Evolutionary conservation across 2,329 filamentous ascomycete species (phyloP).

Genomic region (Xylaria sp.): DNA sequence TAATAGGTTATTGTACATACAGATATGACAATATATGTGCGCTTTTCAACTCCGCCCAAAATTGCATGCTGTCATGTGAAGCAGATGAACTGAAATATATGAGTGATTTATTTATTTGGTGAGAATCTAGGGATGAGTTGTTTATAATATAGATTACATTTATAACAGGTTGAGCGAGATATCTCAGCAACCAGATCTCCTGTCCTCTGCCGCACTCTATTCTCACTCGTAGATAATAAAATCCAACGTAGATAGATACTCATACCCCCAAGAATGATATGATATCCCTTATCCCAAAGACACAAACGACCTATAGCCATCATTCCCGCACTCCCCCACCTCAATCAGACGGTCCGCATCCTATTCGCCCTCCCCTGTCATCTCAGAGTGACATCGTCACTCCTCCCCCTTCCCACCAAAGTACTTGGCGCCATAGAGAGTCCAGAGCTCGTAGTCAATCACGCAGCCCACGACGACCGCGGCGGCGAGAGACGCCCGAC

Average conservation of each 20-base stretch:
- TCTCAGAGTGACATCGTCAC: not conserved
- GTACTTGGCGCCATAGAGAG: conserved; percentile 29
- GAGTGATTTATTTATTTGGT: not conserved
- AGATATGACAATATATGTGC: conserved; percentile 16
- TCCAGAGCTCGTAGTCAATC: conserved; percentile 37
- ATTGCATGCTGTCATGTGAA: not conserved
- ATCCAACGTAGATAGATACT: too few species aligned
- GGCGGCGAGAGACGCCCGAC: conserved; percentile 23
- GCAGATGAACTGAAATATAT: not conserved
- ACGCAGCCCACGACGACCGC: conserved; percentile 13
- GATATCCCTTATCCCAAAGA: too few species aligned
- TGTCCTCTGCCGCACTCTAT: not conserved
- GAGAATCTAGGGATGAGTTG: not conserved
- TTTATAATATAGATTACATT: not conserved
- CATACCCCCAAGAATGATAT: too few species aligned
- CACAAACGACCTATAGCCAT: not conserved
- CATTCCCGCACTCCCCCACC: not conserved
- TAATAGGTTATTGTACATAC: conserved; percentile 6
- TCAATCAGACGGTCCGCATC: too few species aligned
- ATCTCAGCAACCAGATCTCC: not conserved
- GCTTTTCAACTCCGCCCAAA: not conserved
- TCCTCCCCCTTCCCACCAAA: conserved; percentile 17
- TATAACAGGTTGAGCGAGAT: not conserved
- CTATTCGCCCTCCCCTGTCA: not conserved
- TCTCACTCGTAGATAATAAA: too few species aligned